Evolutionary conservation across 148 eudicot species (phyloP).

Genomic region (Arctostaphylos glauca): DNA sequence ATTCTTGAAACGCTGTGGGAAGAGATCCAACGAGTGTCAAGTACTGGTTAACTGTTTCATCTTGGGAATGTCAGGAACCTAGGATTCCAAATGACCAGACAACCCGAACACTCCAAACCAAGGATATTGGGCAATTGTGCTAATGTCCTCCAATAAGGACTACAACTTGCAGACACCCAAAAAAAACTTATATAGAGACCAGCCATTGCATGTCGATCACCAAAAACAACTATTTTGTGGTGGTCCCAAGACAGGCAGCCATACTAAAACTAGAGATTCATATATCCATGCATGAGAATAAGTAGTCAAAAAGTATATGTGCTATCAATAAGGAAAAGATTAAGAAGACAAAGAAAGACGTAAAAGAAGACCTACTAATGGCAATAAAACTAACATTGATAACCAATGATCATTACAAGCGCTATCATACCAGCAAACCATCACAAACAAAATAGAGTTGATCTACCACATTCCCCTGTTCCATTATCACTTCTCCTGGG

Average conservation of each 20-base stretch:
- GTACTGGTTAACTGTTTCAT: background rate
- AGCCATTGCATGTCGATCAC: background rate
- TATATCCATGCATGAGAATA: background rate
- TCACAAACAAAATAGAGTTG: conserved; percentile 92
- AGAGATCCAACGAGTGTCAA: background rate
- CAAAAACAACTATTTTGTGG: background rate
- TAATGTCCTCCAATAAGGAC: background rate
- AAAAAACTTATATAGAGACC: background rate
- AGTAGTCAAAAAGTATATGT: background rate
- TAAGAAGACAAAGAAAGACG: background rate
- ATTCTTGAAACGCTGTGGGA: background rate
- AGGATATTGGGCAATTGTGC: background rate
- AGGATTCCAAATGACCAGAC: background rate
- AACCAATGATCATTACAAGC: background rate
- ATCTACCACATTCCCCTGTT: conserved; percentile 90
- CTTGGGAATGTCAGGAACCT: background rate
- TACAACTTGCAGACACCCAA: background rate
- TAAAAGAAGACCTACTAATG: background rate
- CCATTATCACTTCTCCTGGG: conserved; percentile 94
- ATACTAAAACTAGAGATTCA: background rate
- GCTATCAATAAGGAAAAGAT: background rate
- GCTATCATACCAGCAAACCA: conserved; percentile 62
- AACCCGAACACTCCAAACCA: background rate
- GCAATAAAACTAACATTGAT: background rate
- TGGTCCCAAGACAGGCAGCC: background rate